phyloP scores from a whole-genome alignment of 768 basidiomycete genomes.

The Rhodotorula babjevae region DNA sequence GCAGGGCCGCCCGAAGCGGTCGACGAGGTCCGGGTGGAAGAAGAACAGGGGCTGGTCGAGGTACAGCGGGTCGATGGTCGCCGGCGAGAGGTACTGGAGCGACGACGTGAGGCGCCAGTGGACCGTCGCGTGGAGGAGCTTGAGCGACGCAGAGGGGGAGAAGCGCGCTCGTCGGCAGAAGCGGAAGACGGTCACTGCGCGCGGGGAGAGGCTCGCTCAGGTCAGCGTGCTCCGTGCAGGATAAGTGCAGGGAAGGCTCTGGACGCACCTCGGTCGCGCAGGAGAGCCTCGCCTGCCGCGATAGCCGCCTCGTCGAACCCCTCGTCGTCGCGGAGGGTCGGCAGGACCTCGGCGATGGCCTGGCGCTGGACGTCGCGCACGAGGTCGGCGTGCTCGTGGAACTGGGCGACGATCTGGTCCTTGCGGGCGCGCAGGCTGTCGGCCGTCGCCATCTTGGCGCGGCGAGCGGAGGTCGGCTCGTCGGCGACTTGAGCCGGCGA shows the following conservation, averaged over 20 bases:
- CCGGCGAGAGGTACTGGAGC: conserved; percentile 16
- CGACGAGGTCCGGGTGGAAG: conserved; percentile 39
- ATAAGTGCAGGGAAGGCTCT: no score
- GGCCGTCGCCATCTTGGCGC: conserved; percentile 28
- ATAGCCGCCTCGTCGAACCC: conserved; percentile 5
- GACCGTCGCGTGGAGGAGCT: conserved; percentile 37
- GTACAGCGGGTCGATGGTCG: conserved; percentile 27
- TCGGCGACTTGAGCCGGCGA: not conserved
- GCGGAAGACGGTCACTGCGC: conserved; percentile 39
- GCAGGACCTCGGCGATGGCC: conserved; percentile 14
- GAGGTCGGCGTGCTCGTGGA: conserved; percentile 21
- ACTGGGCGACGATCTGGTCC: conserved; percentile 31
- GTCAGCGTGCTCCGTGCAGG: not conserved
- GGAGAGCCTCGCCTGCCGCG: not conserved
- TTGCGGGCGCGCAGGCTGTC: conserved; percentile 31
- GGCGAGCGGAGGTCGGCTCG: not conserved
- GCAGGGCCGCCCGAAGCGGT: conserved; percentile 39
- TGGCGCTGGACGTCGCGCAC: conserved; percentile 22
- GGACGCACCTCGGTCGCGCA: conserved; percentile 26
- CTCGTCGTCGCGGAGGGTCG: conserved; percentile 8
- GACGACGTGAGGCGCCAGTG: conserved; percentile 34
- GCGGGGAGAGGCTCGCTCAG: no score
- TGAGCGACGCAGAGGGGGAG: conserved; percentile 14
- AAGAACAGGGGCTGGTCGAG: conserved; percentile 37
- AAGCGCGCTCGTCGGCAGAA: conserved; percentile 41